Percentiles rank a stretch among this genome's conserved stretches.
Conservation (phyloP, 2,329 filamentous ascomycete species). For the Scedosporium apiospermum region DNA sequence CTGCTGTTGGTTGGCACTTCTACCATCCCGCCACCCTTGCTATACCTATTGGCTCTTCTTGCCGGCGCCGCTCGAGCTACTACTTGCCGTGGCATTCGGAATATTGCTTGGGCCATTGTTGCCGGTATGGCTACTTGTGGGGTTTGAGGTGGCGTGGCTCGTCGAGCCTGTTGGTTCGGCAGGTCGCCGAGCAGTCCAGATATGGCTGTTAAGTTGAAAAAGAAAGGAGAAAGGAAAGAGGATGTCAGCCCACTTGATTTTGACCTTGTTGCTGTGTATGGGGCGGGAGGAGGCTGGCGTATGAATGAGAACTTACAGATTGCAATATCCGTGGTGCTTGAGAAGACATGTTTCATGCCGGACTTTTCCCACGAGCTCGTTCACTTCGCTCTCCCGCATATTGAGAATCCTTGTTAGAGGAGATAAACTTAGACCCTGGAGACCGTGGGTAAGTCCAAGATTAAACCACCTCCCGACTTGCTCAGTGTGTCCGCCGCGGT, state of each 20-base stretch:
- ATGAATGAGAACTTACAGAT: constrained; percentile 49
- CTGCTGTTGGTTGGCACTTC: background rate
- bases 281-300: background rate
- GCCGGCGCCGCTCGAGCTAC: background rate
- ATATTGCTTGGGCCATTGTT: background rate
- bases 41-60: background rate
- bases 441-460: constrained; percentile 60
- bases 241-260: background rate
- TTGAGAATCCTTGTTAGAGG: constrained; percentile 52
- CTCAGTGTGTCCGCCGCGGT: constrained; percentile 51
- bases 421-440: constrained; percentile 64
- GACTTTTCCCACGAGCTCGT: constrained; percentile 51
- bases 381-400: constrained; percentile 48
- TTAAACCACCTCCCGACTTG: constrained; percentile 78
- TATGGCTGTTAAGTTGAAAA: constrained; percentile 15
- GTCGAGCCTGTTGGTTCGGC: background rate
- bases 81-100: background rate
- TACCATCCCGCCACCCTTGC: background rate
- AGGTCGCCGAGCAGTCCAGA: constrained; percentile 23
- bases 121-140: background rate
- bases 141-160: background rate
- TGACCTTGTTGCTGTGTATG: background rate
- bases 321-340: constrained; percentile 63
- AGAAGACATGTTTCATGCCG: constrained; percentile 60
- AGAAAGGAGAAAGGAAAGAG: constrained; percentile 7